Evolutionary conservation across 2,329 filamentous ascomycete species (phyloP).

Genomic region (Cladophialophora carrionii): DNA sequence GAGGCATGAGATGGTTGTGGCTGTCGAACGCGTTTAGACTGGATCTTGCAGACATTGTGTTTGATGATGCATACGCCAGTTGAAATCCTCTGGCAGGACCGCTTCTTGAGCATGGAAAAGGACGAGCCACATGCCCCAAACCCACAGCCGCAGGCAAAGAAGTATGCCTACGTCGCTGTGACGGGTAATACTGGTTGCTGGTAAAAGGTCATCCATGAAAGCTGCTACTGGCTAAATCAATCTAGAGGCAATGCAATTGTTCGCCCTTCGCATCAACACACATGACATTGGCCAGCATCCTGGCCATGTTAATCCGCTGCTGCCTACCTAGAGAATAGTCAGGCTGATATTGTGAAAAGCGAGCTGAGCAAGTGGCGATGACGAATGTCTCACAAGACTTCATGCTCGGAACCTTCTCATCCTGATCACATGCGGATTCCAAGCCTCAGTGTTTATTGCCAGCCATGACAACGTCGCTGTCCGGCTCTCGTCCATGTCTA

Average conservation of each 20-base stretch:
- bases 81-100: too few species aligned
- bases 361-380: constrained; percentile 1
- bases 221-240: background rate
- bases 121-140: too few species aligned
- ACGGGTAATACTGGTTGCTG: too few species aligned
- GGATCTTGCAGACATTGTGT: background rate
- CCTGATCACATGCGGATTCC: background rate
- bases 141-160: too few species aligned
- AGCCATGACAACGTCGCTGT: background rate
- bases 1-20: background rate
- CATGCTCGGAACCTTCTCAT: background rate
- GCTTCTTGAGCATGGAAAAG: too few species aligned
- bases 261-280: background rate
- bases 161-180: too few species aligned
- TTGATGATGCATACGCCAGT: too few species aligned
- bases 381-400: background rate
- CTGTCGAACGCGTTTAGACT: background rate
- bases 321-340: background rate
- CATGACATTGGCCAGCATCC: background rate
- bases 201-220: too few species aligned
- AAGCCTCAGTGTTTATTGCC: background rate
- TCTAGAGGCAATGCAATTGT: background rate
- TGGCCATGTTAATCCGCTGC: background rate
- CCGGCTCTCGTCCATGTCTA: background rate
- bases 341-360: background rate